Percentiles rank a stretch among this genome's conserved stretches.
These are phyloP conservation scores for Geosmithia flava DNA, from an alignment of 2,329 filamentous ascomycete species.

Conservation along the genomic window DNA sequence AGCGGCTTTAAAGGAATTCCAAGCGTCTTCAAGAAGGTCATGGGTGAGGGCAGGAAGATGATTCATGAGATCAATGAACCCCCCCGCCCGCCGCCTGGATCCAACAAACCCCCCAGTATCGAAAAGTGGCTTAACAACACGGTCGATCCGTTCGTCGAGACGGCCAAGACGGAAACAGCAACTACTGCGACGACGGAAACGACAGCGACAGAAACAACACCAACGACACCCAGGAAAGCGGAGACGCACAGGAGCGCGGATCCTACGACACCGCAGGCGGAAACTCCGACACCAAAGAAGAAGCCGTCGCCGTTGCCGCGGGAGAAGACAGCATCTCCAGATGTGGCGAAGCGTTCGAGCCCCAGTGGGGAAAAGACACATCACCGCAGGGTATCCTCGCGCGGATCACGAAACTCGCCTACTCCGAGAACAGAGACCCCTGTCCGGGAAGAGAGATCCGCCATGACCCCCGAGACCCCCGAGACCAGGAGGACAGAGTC, in stretches of 20 bases:
- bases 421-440: neutral
- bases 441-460: neutral
- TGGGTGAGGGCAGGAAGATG: constrained; percentile 53
- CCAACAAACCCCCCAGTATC: constrained; percentile 49
- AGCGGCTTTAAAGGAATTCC: constrained; percentile 47
- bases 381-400: neutral
- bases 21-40: constrained; percentile 52
- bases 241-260: too few species aligned
- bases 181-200: neutral
- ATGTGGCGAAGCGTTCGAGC: neutral
- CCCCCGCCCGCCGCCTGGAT: constrained; percentile 27
- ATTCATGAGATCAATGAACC: constrained; percentile 48
- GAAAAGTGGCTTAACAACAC: constrained; percentile 54
- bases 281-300: neutral
- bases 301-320: constrained; percentile 5
- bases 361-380: constrained; percentile 1
- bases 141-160: constrained; percentile 48
- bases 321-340: neutral
- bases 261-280: neutral
- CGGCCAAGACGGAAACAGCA: constrained; percentile 12
- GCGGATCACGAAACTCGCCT: neutral
- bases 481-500: neutral
- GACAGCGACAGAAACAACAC: constrained; percentile 12
- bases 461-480: neutral
- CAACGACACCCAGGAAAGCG: constrained; percentile 2